phyloP scores from a whole-genome alignment of 2,329 filamentous ascomycete genomes.

The Colletotrichum cordylinicola region DNA sequence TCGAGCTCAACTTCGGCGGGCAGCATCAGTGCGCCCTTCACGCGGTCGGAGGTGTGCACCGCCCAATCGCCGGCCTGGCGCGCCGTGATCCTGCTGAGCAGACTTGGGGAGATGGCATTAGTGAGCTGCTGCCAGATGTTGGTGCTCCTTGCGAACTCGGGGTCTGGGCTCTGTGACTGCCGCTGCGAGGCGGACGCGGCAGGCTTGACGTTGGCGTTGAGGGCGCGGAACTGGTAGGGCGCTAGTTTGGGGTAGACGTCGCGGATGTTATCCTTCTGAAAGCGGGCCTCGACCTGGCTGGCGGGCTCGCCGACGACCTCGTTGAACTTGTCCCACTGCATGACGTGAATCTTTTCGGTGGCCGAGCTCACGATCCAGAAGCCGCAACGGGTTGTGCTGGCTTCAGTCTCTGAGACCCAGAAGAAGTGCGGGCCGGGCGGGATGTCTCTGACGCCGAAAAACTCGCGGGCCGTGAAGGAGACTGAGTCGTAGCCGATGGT shows the following conservation, averaged over 20 bases:
- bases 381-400: conserved; percentile 56
- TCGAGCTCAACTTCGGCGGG: conserved; percentile 45
- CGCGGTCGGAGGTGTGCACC: conserved; percentile 58
- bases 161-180: conserved; percentile 24
- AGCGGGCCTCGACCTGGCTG: conserved; percentile 47
- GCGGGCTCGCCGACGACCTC: conserved; percentile 59
- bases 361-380: conserved; percentile 59
- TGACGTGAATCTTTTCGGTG: conserved; percentile 44
- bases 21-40: conserved; percentile 47
- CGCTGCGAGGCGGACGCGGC: neutral
- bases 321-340: conserved; percentile 62
- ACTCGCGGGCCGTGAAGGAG: conserved; percentile 51
- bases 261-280: conserved; percentile 47
- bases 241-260: conserved; percentile 46
- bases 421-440: conserved; percentile 64
- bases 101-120: conserved; percentile 46
- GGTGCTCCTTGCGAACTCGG: conserved; percentile 26
- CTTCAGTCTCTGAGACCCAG: conserved; percentile 58
- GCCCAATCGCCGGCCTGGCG: conserved; percentile 50
- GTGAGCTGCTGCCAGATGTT: conserved; percentile 61
- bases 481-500: conserved; percentile 60
- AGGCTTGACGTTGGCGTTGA: conserved; percentile 16
- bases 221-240: conserved; percentile 46
- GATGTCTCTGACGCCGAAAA: conserved; percentile 60
- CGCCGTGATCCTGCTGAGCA: conserved; percentile 55